These are phyloP conservation scores for Gautieria morchelliformis DNA, from an alignment of 768 basidiomycete genomes.

Conservation along the genomic window DNA sequence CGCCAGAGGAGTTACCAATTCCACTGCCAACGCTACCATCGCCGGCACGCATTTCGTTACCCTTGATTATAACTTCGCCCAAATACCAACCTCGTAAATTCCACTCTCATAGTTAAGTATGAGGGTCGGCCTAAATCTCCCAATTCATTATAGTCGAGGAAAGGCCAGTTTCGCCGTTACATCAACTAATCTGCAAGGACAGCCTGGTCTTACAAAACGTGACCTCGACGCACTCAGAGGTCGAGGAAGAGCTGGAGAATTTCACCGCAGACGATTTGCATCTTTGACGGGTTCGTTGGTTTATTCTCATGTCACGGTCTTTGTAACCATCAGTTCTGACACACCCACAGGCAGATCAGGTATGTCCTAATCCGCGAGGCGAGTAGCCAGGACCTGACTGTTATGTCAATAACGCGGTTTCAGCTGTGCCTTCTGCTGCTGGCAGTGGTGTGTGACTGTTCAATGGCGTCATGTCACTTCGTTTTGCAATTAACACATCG, in stretches of 20 bases:
- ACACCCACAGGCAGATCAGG: not conserved
- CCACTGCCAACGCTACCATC: not conserved
- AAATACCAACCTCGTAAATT: constrained; percentile 4
- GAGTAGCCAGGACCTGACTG: not conserved
- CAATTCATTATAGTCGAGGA: constrained; percentile 7
- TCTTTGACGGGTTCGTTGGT: not conserved
- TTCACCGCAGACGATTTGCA: not conserved
- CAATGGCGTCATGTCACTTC: not conserved
- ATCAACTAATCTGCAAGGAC: not conserved
- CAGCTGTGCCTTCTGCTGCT: not conserved
- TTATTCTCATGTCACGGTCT: not conserved
- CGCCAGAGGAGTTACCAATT: not conserved
- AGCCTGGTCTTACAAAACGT: not conserved
- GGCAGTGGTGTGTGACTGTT: not conserved
- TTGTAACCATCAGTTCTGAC: not conserved
- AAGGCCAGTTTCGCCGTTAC: constrained; percentile 17
- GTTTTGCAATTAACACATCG: not conserved
- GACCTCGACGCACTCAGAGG: constrained; percentile 1
- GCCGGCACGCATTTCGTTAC: constrained; percentile 22
- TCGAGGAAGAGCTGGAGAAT: not conserved
- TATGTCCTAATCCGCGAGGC: not conserved
- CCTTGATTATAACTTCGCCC: constrained; percentile 31
- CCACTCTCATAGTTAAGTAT: not conserved
- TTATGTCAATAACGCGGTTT: not conserved
- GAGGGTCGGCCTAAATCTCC: not conserved